These are phyloP conservation scores for Leavenworthia alabamica DNA, from an alignment of 345 rosid genomes.

Conservation along the genomic window DNA sequence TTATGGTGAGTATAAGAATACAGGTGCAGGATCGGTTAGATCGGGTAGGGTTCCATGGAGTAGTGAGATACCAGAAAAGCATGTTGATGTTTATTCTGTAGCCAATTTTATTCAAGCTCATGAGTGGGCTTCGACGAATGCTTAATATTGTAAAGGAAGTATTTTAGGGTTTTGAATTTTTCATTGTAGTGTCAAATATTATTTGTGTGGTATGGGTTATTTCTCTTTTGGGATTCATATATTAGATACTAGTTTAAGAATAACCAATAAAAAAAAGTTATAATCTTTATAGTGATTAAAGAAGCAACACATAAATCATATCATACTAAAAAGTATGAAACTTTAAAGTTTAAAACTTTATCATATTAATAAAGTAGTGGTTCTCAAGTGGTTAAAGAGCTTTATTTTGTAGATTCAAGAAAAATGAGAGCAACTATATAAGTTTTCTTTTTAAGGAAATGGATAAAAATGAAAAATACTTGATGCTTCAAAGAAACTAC, in stretches of 20 bases:
- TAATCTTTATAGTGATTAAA: neutral
- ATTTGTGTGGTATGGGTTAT: neutral
- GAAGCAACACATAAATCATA: neutral
- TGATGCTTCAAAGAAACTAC: neutral
- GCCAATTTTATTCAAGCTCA: constrained; percentile 83
- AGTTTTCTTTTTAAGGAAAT: neutral
- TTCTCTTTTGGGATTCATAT: neutral
- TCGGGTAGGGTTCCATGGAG: constrained; percentile 72
- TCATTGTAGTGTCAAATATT: constrained; percentile 14
- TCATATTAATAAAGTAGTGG: neutral
- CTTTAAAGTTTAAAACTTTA: neutral
- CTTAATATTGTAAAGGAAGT: constrained; percentile 29
- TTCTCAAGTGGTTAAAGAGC: neutral
- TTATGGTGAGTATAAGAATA: constrained; percentile 68
- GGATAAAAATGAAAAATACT: neutral
- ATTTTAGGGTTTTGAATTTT: constrained; percentile 1
- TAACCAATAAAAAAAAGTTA: neutral
- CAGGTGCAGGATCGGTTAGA: constrained; percentile 56
- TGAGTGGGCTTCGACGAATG: constrained; percentile 52
- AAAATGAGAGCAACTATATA: neutral
- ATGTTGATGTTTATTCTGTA: constrained; percentile 48
- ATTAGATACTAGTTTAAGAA: neutral
- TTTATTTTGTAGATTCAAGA: neutral
- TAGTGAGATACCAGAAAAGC: constrained; percentile 52
- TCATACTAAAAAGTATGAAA: neutral